phyloP scores from a whole-genome alignment of 2,329 filamentous ascomycete genomes.

The Botrytis squamosa region DNA sequence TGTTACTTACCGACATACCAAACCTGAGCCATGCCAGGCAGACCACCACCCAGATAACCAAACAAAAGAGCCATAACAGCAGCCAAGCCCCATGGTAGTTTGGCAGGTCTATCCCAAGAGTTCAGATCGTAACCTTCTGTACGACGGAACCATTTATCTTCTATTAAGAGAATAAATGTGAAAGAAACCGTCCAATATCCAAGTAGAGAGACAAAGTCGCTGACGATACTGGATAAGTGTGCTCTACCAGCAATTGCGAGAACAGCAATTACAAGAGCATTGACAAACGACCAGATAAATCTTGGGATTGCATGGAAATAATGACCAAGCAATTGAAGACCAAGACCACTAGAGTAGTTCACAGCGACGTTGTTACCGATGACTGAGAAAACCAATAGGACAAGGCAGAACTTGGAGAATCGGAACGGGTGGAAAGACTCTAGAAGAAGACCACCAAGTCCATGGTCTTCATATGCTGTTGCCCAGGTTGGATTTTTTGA shows the following conservation, averaged over 20 bases:
- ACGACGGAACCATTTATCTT: slow-evolving; percentile 35
- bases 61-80: slow-evolving; percentile 34
- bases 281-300: slow-evolving; percentile 38
- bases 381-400: slow-evolving; percentile 38
- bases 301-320: slow-evolving; percentile 40
- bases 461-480: slow-evolving; percentile 44
- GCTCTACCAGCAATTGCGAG: slow-evolving; percentile 36
- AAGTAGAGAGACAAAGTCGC: slow-evolving; percentile 36
- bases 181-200: slow-evolving; percentile 39
- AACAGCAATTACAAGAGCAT: slow-evolving; percentile 35
- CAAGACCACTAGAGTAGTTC: slow-evolving; percentile 37
- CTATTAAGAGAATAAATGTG: slow-evolving; percentile 36
- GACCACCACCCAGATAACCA: slow-evolving; percentile 36
- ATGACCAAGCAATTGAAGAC: slow-evolving; percentile 37
- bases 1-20: slow-evolving; percentile 36
- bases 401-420: slow-evolving; percentile 49
- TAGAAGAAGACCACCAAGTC: slow-evolving; percentile 49
- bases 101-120: slow-evolving; percentile 33
- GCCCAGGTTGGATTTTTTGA: slow-evolving; percentile 43
- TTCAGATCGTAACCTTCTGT: slow-evolving; percentile 34
- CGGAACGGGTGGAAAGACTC: slow-evolving; percentile 46
- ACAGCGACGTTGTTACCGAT: slow-evolving; percentile 38
- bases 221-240: slow-evolving; percentile 35
- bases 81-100: slow-evolving; percentile 36
- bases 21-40: slow-evolving; percentile 37